Evolutionary conservation across 805 yeast species (phyloP).

Genomic region (Candida nitratophila): DNA sequence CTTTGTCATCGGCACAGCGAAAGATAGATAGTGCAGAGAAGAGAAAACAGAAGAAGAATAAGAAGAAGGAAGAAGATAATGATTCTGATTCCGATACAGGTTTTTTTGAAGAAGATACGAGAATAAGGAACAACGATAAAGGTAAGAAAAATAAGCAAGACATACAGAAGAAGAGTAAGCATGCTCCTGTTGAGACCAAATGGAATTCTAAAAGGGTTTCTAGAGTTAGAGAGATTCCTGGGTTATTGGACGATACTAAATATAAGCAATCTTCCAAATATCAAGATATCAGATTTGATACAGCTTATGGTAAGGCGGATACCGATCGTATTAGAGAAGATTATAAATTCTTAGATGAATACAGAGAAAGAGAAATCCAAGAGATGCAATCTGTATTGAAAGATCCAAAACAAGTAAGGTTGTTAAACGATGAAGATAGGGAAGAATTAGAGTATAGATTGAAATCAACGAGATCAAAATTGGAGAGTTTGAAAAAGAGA

Average conservation of each 20-base stretch:
- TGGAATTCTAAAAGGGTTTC: slow-evolving; percentile 45
- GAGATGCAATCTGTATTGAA: slow-evolving; percentile 51
- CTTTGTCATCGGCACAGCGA: slow-evolving; percentile 53
- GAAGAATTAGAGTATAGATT: slow-evolving; percentile 47
- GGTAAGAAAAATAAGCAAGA: neutral
- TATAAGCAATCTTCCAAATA: slow-evolving; percentile 37
- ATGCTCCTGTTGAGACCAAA: slow-evolving; percentile 73
- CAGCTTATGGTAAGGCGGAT: slow-evolving; percentile 83
- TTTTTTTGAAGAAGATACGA: slow-evolving; percentile 30
- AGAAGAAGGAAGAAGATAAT: slow-evolving; percentile 10
- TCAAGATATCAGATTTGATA: slow-evolving; percentile 84
- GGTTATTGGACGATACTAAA: slow-evolving; percentile 34
- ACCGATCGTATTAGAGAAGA: slow-evolving; percentile 58
- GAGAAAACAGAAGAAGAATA: slow-evolving; percentile 5
- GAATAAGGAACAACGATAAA: slow-evolving; percentile 8
- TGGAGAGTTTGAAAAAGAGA: slow-evolving; percentile 62
- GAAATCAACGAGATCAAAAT: slow-evolving; percentile 58
- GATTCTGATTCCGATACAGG: slow-evolving; percentile 23
- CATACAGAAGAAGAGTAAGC: slow-evolving; percentile 47
- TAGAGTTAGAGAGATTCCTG: slow-evolving; percentile 67
- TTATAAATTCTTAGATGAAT: slow-evolving; percentile 81
- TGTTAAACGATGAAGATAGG: slow-evolving; percentile 36
- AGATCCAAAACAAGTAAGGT: slow-evolving; percentile 40
- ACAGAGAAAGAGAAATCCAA: slow-evolving; percentile 65
- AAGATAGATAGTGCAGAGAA: slow-evolving; percentile 24